phyloP scores from a whole-genome alignment of 345 rosid species.

The Gossypium mustelinum region DNA sequence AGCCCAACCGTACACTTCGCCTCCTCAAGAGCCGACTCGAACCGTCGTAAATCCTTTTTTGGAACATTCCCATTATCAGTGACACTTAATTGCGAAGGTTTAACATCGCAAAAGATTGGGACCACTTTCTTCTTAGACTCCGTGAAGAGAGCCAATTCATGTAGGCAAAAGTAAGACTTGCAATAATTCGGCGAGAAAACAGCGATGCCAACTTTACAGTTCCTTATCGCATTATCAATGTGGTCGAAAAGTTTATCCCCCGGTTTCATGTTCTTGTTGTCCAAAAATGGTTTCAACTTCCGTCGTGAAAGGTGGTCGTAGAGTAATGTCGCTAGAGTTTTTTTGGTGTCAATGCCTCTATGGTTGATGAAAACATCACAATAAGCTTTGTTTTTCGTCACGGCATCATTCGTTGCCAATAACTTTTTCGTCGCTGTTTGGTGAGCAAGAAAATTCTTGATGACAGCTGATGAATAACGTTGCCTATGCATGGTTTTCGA shows the following conservation, averaged over 20 bases:
- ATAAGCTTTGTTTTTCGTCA: not conserved
- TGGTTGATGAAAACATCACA: slow-evolving; percentile 73
- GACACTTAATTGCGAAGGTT: slow-evolving; percentile 62
- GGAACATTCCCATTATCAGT: slow-evolving; percentile 31
- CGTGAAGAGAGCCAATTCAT: slow-evolving; percentile 62
- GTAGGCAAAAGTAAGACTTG: slow-evolving; percentile 59
- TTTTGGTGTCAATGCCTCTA: slow-evolving; percentile 63
- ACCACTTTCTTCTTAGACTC: slow-evolving; percentile 64
- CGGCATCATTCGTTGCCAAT: not conserved
- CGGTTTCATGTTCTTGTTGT: slow-evolving; percentile 68
- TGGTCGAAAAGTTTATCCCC: slow-evolving; percentile 64
- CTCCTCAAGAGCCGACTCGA: slow-evolving; percentile 60
- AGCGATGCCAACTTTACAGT: slow-evolving; percentile 50
- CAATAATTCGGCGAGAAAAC: slow-evolving; percentile 65
- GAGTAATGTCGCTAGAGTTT: slow-evolving; percentile 49
- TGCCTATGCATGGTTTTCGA: slow-evolving; percentile 2
- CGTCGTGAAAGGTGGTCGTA: slow-evolving; percentile 47
- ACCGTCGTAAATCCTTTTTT: slow-evolving; percentile 37
- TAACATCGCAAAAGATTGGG: slow-evolving; percentile 66
- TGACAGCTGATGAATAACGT: slow-evolving; percentile 5
- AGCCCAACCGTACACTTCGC: slow-evolving; percentile 62
- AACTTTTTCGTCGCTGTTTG: not conserved
- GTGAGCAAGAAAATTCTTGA: not conserved
- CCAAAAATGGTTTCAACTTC: slow-evolving; percentile 53
- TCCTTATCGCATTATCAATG: slow-evolving; percentile 42